Conservation (phyloP, 495 filamentous ascomycete genomes). For the Penicillium samsonianum region DNA sequence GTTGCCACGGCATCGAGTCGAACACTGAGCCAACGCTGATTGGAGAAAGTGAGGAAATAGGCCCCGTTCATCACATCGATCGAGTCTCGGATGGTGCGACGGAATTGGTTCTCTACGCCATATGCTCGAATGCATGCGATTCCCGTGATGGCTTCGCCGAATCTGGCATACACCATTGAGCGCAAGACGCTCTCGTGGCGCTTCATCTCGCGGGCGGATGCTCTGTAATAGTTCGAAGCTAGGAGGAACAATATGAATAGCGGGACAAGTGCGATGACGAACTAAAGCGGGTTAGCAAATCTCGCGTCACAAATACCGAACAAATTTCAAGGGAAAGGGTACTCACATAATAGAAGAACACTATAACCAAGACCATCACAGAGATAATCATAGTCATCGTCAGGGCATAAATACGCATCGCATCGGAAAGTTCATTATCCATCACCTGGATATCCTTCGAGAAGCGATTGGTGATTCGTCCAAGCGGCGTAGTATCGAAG, state of each 20-base stretch:
- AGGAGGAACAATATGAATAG: slow-evolving; percentile 78
- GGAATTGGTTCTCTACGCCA: slow-evolving; percentile 73
- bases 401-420: slow-evolving; percentile 90
- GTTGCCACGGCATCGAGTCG: slow-evolving; percentile 84
- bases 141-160: slow-evolving; percentile 83
- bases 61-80: slow-evolving; percentile 92
- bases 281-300: slow-evolving; percentile 38
- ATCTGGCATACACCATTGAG: slow-evolving; percentile 85
- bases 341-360: slow-evolving; percentile 79
- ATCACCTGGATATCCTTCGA: slow-evolving; percentile 93
- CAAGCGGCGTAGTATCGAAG: slow-evolving; percentile 94
- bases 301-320: not conserved
- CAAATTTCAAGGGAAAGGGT: not conserved
- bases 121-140: slow-evolving; percentile 86
- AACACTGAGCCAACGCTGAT: slow-evolving; percentile 87
- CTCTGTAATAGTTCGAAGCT: slow-evolving; percentile 82
- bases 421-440: slow-evolving; percentile 90
- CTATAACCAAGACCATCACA: slow-evolving; percentile 85
- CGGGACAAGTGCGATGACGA: slow-evolving; percentile 84
- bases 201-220: slow-evolving; percentile 91
- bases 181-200: slow-evolving; percentile 88
- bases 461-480: slow-evolving; percentile 97
- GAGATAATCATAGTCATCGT: slow-evolving; percentile 76
- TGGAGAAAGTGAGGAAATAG: slow-evolving; percentile 91
- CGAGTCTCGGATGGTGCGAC: slow-evolving; percentile 60